A percentile compares a stretch with the other conserved stretches of the same genome.
Conservation (phyloP, 164 flowering plant genomes). For the Protea cynaroides region DNA sequence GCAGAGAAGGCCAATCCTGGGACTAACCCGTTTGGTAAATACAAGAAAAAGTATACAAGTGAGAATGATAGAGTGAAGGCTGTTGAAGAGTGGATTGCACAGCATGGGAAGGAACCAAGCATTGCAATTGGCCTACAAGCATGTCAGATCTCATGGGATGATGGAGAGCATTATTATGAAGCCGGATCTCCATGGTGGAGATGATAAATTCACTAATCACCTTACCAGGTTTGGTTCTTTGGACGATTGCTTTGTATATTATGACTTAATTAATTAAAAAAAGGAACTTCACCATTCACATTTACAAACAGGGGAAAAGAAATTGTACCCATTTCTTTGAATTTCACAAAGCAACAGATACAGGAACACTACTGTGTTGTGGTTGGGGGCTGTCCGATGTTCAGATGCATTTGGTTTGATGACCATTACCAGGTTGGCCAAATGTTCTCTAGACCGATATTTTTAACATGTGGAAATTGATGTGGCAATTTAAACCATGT, state of each 20-base stretch:
- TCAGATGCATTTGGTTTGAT: too few relatives aligned
- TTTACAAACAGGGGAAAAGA: too few relatives aligned
- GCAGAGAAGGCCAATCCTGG: conserved; percentile 57
- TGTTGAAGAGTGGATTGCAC: conserved; percentile 57
- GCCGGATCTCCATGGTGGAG: conserved; percentile 97
- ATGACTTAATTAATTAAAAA: too few relatives aligned
- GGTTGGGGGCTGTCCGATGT: too few relatives aligned
- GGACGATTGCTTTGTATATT: background rate
- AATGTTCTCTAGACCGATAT: too few relatives aligned
- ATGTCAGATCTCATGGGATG: conserved; percentile 90
- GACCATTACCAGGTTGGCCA: too few relatives aligned
- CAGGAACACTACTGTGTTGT: too few relatives aligned
- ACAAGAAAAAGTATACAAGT: conserved; percentile 23
- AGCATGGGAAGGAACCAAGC: conserved; percentile 85
- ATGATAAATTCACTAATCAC: conserved; percentile 4
- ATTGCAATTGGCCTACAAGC: conserved; percentile 96
- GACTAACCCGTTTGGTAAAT: conserved; percentile 61
- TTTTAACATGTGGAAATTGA: too few relatives aligned
- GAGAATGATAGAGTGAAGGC: conserved; percentile 42
- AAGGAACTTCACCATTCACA: too few relatives aligned
- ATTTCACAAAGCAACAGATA: too few relatives aligned
- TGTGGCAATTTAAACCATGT: too few relatives aligned
- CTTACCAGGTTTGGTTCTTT: background rate
- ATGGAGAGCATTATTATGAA: conserved; percentile 50
- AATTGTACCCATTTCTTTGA: too few relatives aligned